Base-by-base conservation (phyloP, 192 early-diverging fungal genomes). In the Umbelopsis sp. region DNA sequence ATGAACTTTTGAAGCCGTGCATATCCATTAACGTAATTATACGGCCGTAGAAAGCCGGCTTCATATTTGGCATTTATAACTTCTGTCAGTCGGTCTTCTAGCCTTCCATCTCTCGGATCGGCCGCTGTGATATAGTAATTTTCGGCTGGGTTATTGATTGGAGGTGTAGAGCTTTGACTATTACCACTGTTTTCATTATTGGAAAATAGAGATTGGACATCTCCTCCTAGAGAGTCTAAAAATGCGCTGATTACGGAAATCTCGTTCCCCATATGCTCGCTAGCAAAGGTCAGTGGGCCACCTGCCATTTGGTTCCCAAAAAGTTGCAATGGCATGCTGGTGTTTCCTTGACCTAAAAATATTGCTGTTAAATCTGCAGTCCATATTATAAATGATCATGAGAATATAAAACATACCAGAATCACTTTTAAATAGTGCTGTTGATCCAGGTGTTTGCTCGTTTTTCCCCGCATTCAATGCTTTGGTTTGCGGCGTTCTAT, bases 31-130 rank as follows among this genome's bases (percentile, higher is more conserved):
- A 94, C 91, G 79, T 97, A 97, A 83, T 98, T 96, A 87, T 96
- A 96, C n/a, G 97, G 97, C 78, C 94, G 96, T 49, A 98, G 82
- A 71, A 96, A 88, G 0, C 97, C 97, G 0, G 97, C 97, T 70
- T 98, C 94, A 68, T 94, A 95, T 77, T 98, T 98, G 29, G 97
- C 97, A 74, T 91, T 91, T 76, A 98, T 95, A 22, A 98, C 92
- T 71, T 94, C 91, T 22, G 87, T 93, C 70, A 98, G 83, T 74
- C 95, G 91, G 71, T 95, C 96, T 76, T 96, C 94, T 10, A 90
- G 86, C 25, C 89, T 88, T 20, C 92, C 92, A 74, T 96, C 93
- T 34, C 82, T 86, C 0, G 97, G 97, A 76, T 98, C 96, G 0
- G 97, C 97, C 0, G 96, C 96, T 4, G 92, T 95, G 47, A 97